Evolutionary conservation across 2,329 filamentous ascomycete genomes (phyloP).

Genomic region (Diaporthe sp.): DNA sequence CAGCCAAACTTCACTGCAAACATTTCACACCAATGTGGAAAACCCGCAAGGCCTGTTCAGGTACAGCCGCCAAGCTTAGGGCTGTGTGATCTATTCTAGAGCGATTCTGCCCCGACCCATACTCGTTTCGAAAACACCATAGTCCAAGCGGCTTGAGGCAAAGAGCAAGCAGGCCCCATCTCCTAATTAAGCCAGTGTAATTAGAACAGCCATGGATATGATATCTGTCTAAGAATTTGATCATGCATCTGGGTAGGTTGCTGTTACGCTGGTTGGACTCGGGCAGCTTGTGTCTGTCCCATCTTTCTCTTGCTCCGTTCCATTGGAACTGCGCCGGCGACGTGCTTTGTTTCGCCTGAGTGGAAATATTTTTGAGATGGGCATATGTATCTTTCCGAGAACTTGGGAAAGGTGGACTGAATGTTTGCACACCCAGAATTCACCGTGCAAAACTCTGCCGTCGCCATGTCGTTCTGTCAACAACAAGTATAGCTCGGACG

Average conservation of each 20-base stretch:
- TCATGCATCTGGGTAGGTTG: not conserved
- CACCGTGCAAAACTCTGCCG: not conserved
- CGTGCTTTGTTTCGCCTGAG: not conserved
- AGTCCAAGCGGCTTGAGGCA: not conserved
- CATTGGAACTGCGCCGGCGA: rapidly evolving
- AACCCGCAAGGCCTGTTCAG: not conserved
- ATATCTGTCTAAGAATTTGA: not conserved
- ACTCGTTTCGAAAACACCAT: too few species aligned
- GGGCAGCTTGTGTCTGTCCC: not conserved
- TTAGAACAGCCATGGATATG: too few species aligned
- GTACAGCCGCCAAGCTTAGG: too few species aligned
- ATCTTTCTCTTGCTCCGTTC: not conserved
- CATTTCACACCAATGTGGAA: not conserved
- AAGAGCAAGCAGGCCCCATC: not conserved
- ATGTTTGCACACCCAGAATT: not conserved
- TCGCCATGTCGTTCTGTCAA: not conserved
- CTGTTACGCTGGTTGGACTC: too few species aligned
- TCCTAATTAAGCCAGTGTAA: not conserved
- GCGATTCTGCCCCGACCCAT: not conserved
- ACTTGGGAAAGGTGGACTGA: not conserved
- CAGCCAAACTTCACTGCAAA: not conserved
- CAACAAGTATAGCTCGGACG: not conserved
- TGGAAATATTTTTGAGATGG: too few species aligned
- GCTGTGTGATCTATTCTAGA: not conserved
- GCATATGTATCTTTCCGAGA: not conserved